Evolutionary conservation across 2,329 filamentous ascomycete species (phyloP).

Genomic region (Bipolaris oryzae): DNA sequence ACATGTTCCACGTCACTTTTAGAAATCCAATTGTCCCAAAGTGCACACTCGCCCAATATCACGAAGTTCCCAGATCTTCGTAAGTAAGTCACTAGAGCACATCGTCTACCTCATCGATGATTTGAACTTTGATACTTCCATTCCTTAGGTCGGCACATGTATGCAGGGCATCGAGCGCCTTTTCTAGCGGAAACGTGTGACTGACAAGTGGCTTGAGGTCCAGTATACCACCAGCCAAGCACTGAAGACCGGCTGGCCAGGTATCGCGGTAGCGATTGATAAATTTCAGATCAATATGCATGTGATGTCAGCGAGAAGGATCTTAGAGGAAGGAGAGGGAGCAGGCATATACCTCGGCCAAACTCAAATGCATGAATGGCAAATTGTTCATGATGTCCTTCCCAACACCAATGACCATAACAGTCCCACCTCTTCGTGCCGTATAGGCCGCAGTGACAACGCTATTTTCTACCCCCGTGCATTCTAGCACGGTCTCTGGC

Average conservation of each 20-base stretch:
- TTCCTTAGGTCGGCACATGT: constrained; percentile 59
- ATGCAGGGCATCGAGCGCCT: constrained; percentile 64
- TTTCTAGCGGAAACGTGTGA: constrained; percentile 67
- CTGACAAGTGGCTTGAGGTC: constrained; percentile 68
- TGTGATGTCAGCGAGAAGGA: not conserved
- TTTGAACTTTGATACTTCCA: constrained; percentile 66
- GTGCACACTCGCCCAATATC: not conserved
- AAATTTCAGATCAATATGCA: constrained; percentile 69
- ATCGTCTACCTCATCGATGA: constrained; percentile 56
- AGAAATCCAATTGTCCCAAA: not conserved
- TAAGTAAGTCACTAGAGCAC: constrained; percentile 20
- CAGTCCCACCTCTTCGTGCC: constrained; percentile 62
- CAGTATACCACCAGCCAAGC: constrained; percentile 64
- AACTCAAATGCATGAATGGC: constrained; percentile 69
- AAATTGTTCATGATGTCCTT: constrained; percentile 67
- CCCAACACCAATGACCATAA: constrained; percentile 70
- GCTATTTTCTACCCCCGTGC: constrained; percentile 69
- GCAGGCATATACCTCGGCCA: constrained; percentile 58
- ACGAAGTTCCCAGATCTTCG: not conserved
- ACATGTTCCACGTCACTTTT: too few species aligned
- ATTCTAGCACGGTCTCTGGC: constrained; percentile 66
- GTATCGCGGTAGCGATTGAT: constrained; percentile 74
- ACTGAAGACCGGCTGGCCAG: constrained; percentile 69
- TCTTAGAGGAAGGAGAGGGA: not conserved
- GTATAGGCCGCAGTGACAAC: constrained; percentile 64